Evolutionary conservation across 2,329 filamentous ascomycete genomes (phyloP).

Genomic region (Truncatella angustata): DNA sequence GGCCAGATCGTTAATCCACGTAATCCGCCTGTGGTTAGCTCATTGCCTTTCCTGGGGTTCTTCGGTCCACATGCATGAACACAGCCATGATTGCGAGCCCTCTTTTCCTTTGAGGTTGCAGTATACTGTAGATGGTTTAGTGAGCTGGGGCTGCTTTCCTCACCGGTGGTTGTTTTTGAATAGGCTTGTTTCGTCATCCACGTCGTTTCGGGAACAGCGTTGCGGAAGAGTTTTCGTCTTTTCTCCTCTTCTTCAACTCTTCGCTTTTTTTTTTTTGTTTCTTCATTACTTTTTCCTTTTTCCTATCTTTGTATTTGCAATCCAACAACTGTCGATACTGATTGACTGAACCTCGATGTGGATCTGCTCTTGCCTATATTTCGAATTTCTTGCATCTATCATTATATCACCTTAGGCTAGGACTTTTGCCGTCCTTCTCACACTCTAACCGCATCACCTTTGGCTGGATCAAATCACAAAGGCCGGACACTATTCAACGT

Average conservation of each 20-base stretch:
- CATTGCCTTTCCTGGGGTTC: constrained; percentile 1
- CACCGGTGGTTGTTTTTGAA: not conserved
- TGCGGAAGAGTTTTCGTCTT: not conserved
- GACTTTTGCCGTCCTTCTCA: too few species aligned
- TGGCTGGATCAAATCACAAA: too few species aligned
- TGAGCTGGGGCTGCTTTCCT: not conserved
- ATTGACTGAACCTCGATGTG: not conserved
- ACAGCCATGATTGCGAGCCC: not conserved
- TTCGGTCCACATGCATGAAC: constrained; percentile 5
- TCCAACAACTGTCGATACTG: not conserved
- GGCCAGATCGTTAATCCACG: too few species aligned
- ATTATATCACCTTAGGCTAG: too few species aligned
- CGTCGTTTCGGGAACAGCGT: not conserved
- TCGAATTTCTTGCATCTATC: too few species aligned
- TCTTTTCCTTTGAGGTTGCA: not conserved
- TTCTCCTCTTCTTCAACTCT: not conserved
- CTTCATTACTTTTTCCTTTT: not conserved
- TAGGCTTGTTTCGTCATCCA: constrained; percentile 1
- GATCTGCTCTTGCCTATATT: too few species aligned
- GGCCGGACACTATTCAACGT: too few species aligned
- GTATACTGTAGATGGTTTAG: constrained; percentile 4
- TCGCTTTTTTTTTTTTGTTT: not conserved
- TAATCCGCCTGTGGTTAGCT: constrained; percentile 1
- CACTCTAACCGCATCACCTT: too few species aligned
- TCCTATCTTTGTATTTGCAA: not conserved